Base-by-base conservation (phyloP, 768 basidiomycete genomes). In the Lactarius psammicola region DNA sequence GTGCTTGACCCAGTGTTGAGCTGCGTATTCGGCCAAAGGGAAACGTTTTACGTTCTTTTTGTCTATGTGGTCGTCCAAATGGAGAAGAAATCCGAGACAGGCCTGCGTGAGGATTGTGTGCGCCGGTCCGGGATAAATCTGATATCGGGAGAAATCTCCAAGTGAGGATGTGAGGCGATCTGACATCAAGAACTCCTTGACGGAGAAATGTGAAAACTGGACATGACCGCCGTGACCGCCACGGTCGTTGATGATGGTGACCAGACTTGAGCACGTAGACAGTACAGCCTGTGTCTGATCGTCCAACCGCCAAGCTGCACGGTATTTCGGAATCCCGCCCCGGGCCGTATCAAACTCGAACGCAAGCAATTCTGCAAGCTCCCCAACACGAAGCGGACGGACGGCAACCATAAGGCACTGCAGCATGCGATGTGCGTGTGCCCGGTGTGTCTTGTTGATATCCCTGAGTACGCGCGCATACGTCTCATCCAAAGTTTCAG, bases 241-340 rank as follows among this genome's bases (percentile, higher is more conserved):
- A 0, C 0, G 10, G 40, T 0, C 1, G 11, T 23, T 1, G n/a
- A 46, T 8, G 46, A 46, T 46, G 42, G 42, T 20, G n/a, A 46
- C n/a, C 4, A 46, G n/a, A 23, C 46, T 46, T 46, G 46, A 46
- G n/a, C 46, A 46, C 2, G 46, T 46, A 3, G 46, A 46, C 10
- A 46, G n/a, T 5, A 46, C 46, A 23, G 46, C 46, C 46, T 23
- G 9, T 23, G 46, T 46, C n/a, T 23, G n/a, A 23, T 46, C 46
- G 7, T 23, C 46, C 46, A 46, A 46, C 46, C n/a, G 46, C 46
- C n/a, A 46, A 10, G n/a, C n/a, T 11, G n/a, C n/a, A 46, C 46
- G n/a, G n/a, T 46, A 46, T 46, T 46, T 46, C 46, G 46, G 46
- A 23, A 46, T 46, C 46, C 46, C 46, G 23, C 46, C 46, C n/a